phyloP scores from a whole-genome alignment of 257 asterid species.

The Henckelia pumila region DNA sequence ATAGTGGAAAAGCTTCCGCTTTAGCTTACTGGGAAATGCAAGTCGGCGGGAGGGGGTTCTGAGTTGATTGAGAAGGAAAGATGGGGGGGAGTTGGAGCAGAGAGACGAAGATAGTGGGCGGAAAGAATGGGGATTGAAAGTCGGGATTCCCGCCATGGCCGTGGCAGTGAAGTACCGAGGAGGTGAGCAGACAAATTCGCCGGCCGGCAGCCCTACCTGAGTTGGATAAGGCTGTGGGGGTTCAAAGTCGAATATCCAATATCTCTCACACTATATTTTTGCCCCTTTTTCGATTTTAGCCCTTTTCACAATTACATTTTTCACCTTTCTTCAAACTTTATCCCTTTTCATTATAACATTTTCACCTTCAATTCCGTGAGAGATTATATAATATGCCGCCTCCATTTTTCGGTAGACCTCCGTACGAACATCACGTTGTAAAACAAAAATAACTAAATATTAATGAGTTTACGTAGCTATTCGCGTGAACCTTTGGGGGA shows the following conservation, averaged over 20 bases:
- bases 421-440: no score
- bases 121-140: conserved; percentile 43
- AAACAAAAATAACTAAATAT: no score
- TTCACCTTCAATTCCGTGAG: no score
- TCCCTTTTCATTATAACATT: no score
- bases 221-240: conserved; percentile 27
- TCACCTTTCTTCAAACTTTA: no score
- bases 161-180: conserved; percentile 8
- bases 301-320: no score
- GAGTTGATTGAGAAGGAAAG: conserved; percentile 33
- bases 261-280: background rate
- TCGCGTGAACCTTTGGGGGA: no score
- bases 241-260: background rate
- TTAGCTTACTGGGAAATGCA: conserved; percentile 52
- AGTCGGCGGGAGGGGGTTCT: conserved; percentile 37
- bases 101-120: conserved; percentile 41
- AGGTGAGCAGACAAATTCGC: conserved; percentile 8
- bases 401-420: no score
- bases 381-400: no score
- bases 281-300: no score
- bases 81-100: conserved; percentile 28
- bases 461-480: no score
- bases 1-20: background rate
- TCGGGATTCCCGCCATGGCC: conserved; percentile 66
- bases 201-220: background rate